Base-by-base conservation (phyloP, 768 basidiomycete species). In the Russula emetica region DNA sequence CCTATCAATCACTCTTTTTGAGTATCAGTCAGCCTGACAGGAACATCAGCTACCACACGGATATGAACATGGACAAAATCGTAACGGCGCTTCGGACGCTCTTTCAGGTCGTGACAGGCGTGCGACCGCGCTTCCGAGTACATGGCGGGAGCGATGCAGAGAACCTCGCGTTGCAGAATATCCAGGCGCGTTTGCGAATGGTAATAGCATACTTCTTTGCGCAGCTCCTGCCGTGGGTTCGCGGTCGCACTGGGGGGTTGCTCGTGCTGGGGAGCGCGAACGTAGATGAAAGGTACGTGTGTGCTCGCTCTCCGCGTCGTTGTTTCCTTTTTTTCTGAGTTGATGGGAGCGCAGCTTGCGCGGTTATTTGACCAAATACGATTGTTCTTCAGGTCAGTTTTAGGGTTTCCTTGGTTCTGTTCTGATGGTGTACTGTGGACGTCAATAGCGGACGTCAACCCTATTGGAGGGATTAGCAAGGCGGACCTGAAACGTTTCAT, bases 221-320 rank as follows among this genome's bases (percentile, higher is more conserved):
- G 9, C 96, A 98, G 71, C 83, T 98, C 4, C 75, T 98, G 36
- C 96, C 94, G 3, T 98, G 92, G 88, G 91, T 88, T 0, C 79
- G 95, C 65, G 93, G 94, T 0, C 83, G 84, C 71, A 74, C 75
- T 45, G 97, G 97, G 0, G 92, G 93, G 7, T 75, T 99, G 40
- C 84, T 98, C 28, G 97, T 98, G 1, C 82, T 98, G n/a, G 97
- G 97, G 1, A 95, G 92, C 67, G 95, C 97, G 20, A 98, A 98
- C 71, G 97, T 99, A 2, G 97, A 99, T 70, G 97, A 98, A 78
- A 96, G 92, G 93, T 88, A 62, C 32, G 47, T 51, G 58, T n/a
- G 7, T 47, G 24, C 3, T 9, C 5, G 26, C 14, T 1, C 18
- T 45, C 2, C 18, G 9, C 20, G 59, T 32, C 11, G 26, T 22